Base-by-base conservation (phyloP, 805 yeast genomes). In the Ogataea angusta region DNA sequence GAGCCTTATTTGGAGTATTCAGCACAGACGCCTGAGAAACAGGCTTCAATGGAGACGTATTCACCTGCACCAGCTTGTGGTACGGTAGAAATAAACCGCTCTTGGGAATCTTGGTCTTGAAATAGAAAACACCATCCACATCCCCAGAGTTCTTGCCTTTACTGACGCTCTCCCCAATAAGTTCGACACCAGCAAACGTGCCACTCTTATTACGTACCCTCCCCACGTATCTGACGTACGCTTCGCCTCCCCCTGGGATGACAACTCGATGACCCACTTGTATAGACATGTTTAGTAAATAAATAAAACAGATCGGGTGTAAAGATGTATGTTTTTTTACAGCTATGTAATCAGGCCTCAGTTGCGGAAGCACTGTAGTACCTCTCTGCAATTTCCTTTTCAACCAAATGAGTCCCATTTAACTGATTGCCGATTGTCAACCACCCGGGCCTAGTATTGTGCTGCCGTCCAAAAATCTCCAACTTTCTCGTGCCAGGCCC, bases 361-460 rank as follows among this genome's bases (percentile, higher is more conserved):
- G 19, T 22, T 13, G 23, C 24, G 8, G 21, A 19, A 19, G 44
- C 41, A 15, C 41, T 37, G 22, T 43, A 38, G 32, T 53, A 54
- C 19, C 56, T 39, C 7, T 38, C 35, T 2, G 48, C 42, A 12
- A 82, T 76, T 42, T 81, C 86, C 42, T 67, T 62, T 51, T 84
- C 93, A 34, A 69, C 64, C 9, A 86, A 67, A 18, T 70, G 62
- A 2, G 75, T 71, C 0, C 85, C 87, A 6, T 72, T 70, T 31
- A 88, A 58, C 59, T 87, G 93, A 55, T 87, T 83, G 0, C 95
- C 96, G 37, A 88, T 75, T 0, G 95, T 68, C 49, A 90, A 66
- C 97, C 98, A 91, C 0, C 96, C 96, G 0, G 88, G 85, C 26
- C 96, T 72, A 1, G 83, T 70, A 54, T 91, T 90, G 54, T 86